These are phyloP conservation scores for Hylodesmum podocarpum DNA, from an alignment of 306 rosid genomes.

Conservation along the genomic window DNA sequence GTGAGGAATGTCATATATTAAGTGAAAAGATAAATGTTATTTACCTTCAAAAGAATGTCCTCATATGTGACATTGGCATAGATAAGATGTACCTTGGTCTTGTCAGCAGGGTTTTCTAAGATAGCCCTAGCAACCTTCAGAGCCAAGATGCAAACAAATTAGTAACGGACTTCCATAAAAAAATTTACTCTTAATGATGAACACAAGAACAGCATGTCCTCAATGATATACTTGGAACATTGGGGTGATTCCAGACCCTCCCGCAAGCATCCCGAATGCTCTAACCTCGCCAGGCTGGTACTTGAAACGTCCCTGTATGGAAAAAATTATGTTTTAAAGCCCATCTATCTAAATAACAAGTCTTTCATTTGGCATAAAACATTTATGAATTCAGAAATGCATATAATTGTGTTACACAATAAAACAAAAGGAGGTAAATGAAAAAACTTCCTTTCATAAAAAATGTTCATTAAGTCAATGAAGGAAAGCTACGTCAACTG, in stretches of 20 bases:
- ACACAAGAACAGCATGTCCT: neutral
- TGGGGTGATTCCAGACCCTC: slow-evolving; percentile 99
- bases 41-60: slow-evolving; percentile 93
- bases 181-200: slow-evolving; percentile 10
- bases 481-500: neutral
- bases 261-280: slow-evolving; percentile 99
- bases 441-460: neutral
- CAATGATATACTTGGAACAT: slow-evolving; percentile 82
- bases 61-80: slow-evolving; percentile 87
- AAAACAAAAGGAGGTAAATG: neutral
- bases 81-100: slow-evolving; percentile 87
- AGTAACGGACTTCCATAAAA: neutral
- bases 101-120: slow-evolving; percentile 85
- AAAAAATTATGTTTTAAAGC: slow-evolving; percentile 23
- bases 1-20: neutral
- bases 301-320: slow-evolving; percentile 87
- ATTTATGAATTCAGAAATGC: neutral
- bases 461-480: neutral
- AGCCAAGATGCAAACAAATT: slow-evolving; percentile 15
- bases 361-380: neutral
- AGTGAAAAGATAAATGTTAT: neutral
- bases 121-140: slow-evolving; percentile 91
- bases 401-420: neutral
- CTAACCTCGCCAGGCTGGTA: slow-evolving; percentile 85
- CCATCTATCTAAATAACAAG: slow-evolving; percentile 22